phyloP scores from a whole-genome alignment of 495 filamentous ascomycete species.

The Neurospora sp. region DNA sequence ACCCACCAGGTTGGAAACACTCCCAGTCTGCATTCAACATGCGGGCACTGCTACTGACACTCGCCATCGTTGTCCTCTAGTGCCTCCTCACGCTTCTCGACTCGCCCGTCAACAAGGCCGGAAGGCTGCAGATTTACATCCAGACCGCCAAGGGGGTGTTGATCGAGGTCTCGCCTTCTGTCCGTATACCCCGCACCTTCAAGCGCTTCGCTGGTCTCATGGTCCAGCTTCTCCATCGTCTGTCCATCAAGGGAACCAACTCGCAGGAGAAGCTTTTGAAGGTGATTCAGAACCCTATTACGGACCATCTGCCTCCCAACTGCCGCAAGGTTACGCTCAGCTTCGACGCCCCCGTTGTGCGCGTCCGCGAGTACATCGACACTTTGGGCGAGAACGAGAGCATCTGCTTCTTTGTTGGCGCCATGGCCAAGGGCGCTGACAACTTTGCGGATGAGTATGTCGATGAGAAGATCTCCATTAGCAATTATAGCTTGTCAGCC shows the following conservation, averaged over 20 bases:
- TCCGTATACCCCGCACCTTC: constrained; percentile 94
- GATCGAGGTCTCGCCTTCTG: constrained; percentile 94
- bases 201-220: constrained; percentile 97
- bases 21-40: constrained; percentile 30
- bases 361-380: constrained; percentile 79
- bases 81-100: constrained; percentile 96
- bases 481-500: constrained; percentile 92
- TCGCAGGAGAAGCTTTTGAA: constrained; percentile 95
- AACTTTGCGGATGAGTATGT: constrained; percentile 92
- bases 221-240: constrained; percentile 95
- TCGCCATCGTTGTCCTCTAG: constrained; percentile 34
- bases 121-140: constrained; percentile 95
- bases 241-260: constrained; percentile 89
- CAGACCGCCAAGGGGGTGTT: constrained; percentile 93
- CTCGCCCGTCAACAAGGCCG: constrained; percentile 96
- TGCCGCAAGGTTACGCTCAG: constrained; percentile 95
- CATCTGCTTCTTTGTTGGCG: constrained; percentile 93
- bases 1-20: constrained; percentile 76
- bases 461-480: constrained; percentile 95
- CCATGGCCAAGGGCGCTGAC: constrained; percentile 94
- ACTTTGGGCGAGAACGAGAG: constrained; percentile 72
- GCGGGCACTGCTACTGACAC: constrained; percentile 23
- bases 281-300: constrained; percentile 96
- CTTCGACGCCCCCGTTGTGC: constrained; percentile 79
- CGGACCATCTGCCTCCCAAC: constrained; percentile 90